Evolutionary conservation across 139 green algal species (phyloP), one percentile per base, ranked within the genome.

Genomic region (Diplosphaera chodatii): DNA sequence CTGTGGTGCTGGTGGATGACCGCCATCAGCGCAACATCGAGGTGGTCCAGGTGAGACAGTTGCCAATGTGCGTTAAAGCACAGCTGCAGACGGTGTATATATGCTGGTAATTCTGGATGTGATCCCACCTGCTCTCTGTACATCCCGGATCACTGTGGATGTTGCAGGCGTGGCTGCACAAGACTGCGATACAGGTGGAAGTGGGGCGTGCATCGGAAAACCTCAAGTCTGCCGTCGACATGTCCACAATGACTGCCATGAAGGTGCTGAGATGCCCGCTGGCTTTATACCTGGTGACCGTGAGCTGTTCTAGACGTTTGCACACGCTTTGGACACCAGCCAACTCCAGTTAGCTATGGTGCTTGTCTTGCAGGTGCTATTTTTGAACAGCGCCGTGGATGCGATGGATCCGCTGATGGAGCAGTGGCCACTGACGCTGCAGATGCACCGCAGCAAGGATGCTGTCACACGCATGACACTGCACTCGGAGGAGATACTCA

Each of bases 371-470:
- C 68, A 80, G 21, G 65, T 74, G 40, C 56, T 40, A 31, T 85
- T 83, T 40, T 41, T 82, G 25, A 85, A 85, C 69, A 77, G 66
- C 20, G 68, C 71, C 10, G 62, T 85, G 21, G 80, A 85, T 32
- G 32, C 72, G 23, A 74, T 75, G 55, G 75, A 76, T 64, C 69
- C 75, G 3, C 56, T 83, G 66, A 23, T 83, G 66, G 73, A 79
- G 67, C 16, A 29, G 23, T 83, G 78, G 78, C 70, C 73, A 1
- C 34, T 83, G 4, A 40, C 40, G 21, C 8, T 77, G 32, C 59
- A 67, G n/a, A 69, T 67, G 18, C 70, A 32, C 21, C 63, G 69
- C 31, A 32, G 37, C 4, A 29, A 13, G 3, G 40, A 31, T 27
- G 37, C 25, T 13, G 33, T 37, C 23, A 63, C 34, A 21, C 23